A percentile compares a stretch with the other conserved stretches of the same genome.
These are phyloP conservation scores for Fusarium duplospermum DNA, from an alignment of 2,329 filamentous ascomycete species.

Conservation along the genomic window DNA sequence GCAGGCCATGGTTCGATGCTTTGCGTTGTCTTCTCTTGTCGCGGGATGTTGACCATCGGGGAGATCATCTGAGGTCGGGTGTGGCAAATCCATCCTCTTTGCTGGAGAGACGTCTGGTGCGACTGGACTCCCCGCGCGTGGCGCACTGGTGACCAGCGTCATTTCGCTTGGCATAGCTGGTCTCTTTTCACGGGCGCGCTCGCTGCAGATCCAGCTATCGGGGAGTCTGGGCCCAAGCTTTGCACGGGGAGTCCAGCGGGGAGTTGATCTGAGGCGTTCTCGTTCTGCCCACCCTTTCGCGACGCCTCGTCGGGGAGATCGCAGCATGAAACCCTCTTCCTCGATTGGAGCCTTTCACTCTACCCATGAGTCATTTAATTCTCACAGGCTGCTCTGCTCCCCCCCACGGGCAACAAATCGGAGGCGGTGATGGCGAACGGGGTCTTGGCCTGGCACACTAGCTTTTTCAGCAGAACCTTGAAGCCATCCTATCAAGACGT, in stretches of 20 bases:
- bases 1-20: not conserved
- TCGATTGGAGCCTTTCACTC: slow-evolving; percentile 14
- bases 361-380: slow-evolving; percentile 39
- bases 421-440: slow-evolving; percentile 30
- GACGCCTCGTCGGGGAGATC: slow-evolving; percentile 30
- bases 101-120: not conserved
- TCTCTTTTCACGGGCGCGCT: not conserved
- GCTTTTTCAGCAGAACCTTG: not conserved
- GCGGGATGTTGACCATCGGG: not conserved
- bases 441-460: slow-evolving; percentile 27
- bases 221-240: not conserved
- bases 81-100: not conserved
- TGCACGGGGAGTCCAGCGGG: slow-evolving; percentile 21
- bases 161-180: slow-evolving; percentile 19
- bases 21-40: not conserved
- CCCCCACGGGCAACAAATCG: slow-evolving; percentile 30
- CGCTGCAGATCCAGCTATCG: not conserved
- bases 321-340: not conserved
- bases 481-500: slow-evolving; percentile 18
- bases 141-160: not conserved
- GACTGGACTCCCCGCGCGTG: slow-evolving; percentile 2
- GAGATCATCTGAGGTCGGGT: not conserved
- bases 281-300: not conserved
- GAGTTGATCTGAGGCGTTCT: slow-evolving; percentile 29
- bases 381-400: not conserved